Evolutionary conservation across 2,329 filamentous ascomycete genomes (phyloP), one percentile per base, ranked within the genome.

Genomic region (Paecilomyces formosus): DNA sequence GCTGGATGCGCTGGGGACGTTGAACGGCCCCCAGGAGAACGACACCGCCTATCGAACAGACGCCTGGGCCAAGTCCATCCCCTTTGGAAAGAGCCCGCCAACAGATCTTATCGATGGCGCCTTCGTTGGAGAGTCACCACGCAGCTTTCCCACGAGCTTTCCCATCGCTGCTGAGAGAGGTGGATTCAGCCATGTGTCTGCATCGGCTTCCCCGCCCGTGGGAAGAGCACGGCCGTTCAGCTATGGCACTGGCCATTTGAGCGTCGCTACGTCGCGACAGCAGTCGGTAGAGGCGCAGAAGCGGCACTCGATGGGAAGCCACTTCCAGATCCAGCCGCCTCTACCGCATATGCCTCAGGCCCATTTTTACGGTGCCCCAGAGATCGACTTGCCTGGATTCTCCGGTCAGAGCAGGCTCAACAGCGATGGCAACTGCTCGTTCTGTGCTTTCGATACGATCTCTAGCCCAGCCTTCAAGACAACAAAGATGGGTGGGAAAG

Each of bases 371-470:
- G 83, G 86, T 52, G 81, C 85, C 0, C 88, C 89, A 0, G 88
- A 92, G 63, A 79, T 92, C 31, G 88, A 93, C 64, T 78, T 85
- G 49, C 77, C 79, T 5, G 67, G 65, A 15, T 62, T 68, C n/a
- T 63, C 70, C 15, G 65, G 57, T 21, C 68, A 68, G 39, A 64
- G 55, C 49, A 64, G 67, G 35, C 18, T 63, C 3, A 45, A 59
- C 1, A 57, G 59, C 18, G 68, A 72, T 2, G 85, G 87, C 39
- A 83, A 82, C 52, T 90, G 89, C 7, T 91, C 89, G 64, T 90
- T 88, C 70, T 94, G 90, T 70, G 87, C 88, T 5, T 92, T 96
- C 66, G 92, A 96, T 70, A 85, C 81, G 2, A 78, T 95, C 51
- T 71, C 76, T 33, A 75, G 72, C 62, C 72, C 76, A 2, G 77